Base-by-base conservation (phyloP, 192 early-diverging fungal genomes). In the Coemansia sp. region DNA sequence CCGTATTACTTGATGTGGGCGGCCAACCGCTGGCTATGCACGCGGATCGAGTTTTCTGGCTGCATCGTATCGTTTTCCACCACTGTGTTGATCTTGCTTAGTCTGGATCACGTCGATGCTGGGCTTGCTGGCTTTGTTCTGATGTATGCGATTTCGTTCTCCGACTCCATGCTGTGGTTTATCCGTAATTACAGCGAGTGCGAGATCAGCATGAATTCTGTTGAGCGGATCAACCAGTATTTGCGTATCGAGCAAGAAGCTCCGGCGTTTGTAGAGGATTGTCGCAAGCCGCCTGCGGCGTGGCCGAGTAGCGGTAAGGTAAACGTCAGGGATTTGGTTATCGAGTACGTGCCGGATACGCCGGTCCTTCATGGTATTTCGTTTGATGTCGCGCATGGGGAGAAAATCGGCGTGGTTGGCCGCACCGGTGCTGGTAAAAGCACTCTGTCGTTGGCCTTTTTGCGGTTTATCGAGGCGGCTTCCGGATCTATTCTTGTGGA, bases 391-490 rank as follows among this genome's bases (percentile, higher is more conserved):
- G 81, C 81, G 3, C 87, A 91, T 11, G 81, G 83, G 2, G 89
- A 93, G 76, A 95, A 94, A 72, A 91, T 98, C 59, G 96, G 94
- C 45, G 90, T 98, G 53, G 94, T 96, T 54, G 96, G 96, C 12
- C 87, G 96, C 11, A 94, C 95, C 2, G 94, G 94, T n/a, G 89
- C 92, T 1, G 93, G 93, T 34, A 95, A 95, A 68, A 89, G 87
- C 17, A 90, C 91, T 0, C 73, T 95, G 58, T 87, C 89, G 4
- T 81, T 93, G 54, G 86, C 90, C 8, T 76, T 95, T 61, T 86
- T 95, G 73, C 89, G 94, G 15, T 90, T 96, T 35, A 83, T 94
- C 71, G 91, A 93, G 65, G 86, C 89, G 0, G 69, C 81, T 6
- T 68, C 82, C 15, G 93, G 94, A 22, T 48, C 68, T 15, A 91